A percentile compares a stretch with the other conserved stretches of the same genome.
phyloP scores from a whole-genome alignment of 2,329 filamentous ascomycete genomes.

The Cytospora piceae region DNA sequence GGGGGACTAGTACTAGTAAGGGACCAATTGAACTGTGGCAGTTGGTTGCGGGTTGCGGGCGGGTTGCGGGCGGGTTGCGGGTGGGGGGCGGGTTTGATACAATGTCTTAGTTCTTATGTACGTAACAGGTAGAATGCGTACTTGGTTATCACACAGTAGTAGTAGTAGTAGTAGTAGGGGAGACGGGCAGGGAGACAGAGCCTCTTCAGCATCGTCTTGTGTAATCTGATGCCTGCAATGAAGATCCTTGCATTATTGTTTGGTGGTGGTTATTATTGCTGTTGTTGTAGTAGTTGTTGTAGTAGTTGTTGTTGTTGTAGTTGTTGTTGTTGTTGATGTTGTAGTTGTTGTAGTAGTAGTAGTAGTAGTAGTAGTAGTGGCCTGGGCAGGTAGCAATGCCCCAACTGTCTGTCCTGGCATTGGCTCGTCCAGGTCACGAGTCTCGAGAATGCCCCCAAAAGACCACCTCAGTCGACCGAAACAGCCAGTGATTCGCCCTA shows the following conservation, averaged over 20 bases:
- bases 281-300: not conserved
- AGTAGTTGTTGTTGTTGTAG: too few species aligned
- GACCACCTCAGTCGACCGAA: too few species aligned
- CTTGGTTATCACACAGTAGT: too few species aligned
- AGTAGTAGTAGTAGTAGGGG: not conserved
- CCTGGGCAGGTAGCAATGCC: too few species aligned
- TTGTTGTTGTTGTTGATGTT: not conserved
- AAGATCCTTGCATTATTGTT: not conserved
- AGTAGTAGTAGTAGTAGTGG: not conserved
- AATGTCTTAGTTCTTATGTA: not conserved
- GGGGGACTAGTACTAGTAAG: too few species aligned
- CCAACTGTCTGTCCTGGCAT: too few species aligned
- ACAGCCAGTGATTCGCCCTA: too few species aligned
- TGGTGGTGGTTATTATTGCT: too few species aligned
- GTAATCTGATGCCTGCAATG: not conserved
- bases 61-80: not conserved
- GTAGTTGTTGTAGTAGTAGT: not conserved
- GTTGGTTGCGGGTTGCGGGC: not conserved
- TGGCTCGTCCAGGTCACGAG: too few species aligned
- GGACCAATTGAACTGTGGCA: too few species aligned
- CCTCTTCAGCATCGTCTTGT: not conserved
- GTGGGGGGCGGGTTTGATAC: not conserved
- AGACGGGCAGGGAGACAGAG: not conserved
- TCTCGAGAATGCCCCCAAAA: too few species aligned
- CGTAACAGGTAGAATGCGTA: too few species aligned